Percentiles rank a stretch among this genome's conserved stretches.
Evolutionary conservation across 495 filamentous ascomycete species (phyloP).

Genomic region (Xylaria flabelliformis): DNA sequence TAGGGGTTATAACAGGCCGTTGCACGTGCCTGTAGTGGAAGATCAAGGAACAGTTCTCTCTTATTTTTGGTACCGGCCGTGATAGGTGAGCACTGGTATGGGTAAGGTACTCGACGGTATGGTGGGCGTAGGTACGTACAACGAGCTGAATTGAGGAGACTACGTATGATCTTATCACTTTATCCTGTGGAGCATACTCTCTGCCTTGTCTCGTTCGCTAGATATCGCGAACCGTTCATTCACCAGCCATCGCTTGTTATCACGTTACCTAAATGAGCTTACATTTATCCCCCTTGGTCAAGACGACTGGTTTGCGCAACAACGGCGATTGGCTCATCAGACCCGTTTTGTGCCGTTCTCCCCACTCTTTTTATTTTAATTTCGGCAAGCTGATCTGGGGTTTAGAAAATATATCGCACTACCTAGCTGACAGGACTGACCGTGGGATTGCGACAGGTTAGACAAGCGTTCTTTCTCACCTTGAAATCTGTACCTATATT

Average conservation of each 20-base stretch:
- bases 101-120: conserved; percentile 7
- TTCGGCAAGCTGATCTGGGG: conserved; percentile 22
- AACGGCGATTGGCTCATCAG: conserved; percentile 8
- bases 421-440: background rate
- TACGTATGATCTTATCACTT: background rate
- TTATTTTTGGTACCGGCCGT: conserved; percentile 5
- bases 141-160: conserved; percentile 8
- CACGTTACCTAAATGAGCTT: background rate
- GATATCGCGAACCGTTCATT: background rate
- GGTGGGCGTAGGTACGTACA: background rate
- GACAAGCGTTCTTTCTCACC: background rate
- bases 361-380: conserved; percentile 20
- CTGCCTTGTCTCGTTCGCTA: background rate
- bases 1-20: conserved; percentile 10
- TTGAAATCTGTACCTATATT: background rate
- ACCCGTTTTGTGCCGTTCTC: conserved; percentile 12
- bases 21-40: conserved; percentile 7
- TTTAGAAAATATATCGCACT: background rate
- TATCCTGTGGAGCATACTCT: background rate
- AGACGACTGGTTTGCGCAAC: conserved; percentile 8
- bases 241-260: background rate
- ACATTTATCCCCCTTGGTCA: background rate
- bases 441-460: background rate
- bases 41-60: conserved; percentile 6
- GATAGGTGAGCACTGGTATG: conserved; percentile 12